Base-by-base conservation (phyloP, 371 early-diverging fungal genomes). In the Rozella allomycis region DNA sequence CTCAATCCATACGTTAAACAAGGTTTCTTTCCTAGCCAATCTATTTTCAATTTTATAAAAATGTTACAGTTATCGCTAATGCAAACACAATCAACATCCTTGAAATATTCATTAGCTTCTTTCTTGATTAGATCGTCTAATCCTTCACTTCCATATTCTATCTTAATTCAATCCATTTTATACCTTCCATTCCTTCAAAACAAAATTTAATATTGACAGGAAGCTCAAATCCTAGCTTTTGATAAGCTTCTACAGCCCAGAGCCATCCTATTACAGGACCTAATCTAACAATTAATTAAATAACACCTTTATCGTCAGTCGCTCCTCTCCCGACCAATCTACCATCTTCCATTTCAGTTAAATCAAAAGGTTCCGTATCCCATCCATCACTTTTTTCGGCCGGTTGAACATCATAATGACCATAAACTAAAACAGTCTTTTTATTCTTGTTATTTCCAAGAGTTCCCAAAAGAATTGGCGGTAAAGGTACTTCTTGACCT, bases 1-100 rank as follows among this genome's bases (percentile, higher is more conserved):
- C 94, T 82, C 30, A 93, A 73, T 37, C 94, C 94, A 49, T 90
- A 87, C 22, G 91, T 93, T 45, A 93, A 55, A 60, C 91, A 88
- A 26, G 94, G 94, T 60, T 81, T 87, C 41, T 57, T 72, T 36
- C 86, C 85, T 21, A 88, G 64, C 90, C 91, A 90, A 62, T 85
- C 74, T 46, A n/a, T n/a, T n/a, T n/a, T n/a, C n/a, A n/a, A n/a
- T n/a, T n/a, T n/a, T n/a, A n/a, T n/a, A n/a, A n/a, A n/a, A 2
- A 4, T 36, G 51, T 20, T 35, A 58, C 52, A 76, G 66, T 93
- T 93, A 63, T 93, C 94, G 33, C 72, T 69, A 45, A 93, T 90
- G 64, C 85, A 86, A 29, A 87, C 85, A 37, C 70, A 74, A 54
- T 93, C 94, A 3, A 79, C 82, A 47, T 63, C 73, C 50, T 59